Evolutionary conservation across 805 yeast species (phyloP).

Genomic region (Danielia oregonensis): DNA sequence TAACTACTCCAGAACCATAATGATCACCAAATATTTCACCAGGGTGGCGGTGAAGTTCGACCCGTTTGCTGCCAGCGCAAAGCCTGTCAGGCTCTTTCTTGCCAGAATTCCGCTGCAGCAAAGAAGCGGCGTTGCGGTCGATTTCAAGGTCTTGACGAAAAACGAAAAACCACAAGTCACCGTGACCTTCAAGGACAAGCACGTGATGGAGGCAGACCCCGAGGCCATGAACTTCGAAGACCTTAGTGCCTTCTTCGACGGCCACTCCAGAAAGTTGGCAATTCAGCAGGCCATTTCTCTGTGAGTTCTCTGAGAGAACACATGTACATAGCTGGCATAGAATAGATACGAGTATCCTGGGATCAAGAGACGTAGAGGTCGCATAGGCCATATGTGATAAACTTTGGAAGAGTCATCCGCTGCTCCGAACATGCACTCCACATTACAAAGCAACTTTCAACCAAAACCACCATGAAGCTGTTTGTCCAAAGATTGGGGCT

Average conservation of each 20-base stretch:
- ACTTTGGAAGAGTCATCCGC: no score
- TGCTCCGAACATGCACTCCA: no score
- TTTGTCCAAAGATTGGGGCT: conserved; percentile 21
- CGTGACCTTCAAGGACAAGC: conserved; percentile 80
- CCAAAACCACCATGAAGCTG: no score
- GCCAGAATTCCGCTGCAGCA: conserved; percentile 76
- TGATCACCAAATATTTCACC: conserved; percentile 90
- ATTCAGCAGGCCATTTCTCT: conserved; percentile 65
- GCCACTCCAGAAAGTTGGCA: conserved; percentile 76
- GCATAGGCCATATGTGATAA: no score
- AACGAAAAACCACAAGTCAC: conserved; percentile 55
- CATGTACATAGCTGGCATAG: not conserved
- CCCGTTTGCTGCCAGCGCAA: conserved; percentile 68
- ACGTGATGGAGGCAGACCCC: conserved; percentile 66
- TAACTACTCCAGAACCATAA: conserved; percentile 20
- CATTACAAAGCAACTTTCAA: no score
- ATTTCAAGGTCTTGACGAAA: conserved; percentile 55
- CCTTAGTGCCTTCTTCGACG: conserved; percentile 62
- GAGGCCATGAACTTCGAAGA: conserved; percentile 52
- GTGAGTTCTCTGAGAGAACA: no score
- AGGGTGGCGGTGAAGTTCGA: conserved; percentile 73
- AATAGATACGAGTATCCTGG: no score
- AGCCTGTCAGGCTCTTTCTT: conserved; percentile 74
- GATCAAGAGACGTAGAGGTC: no score
- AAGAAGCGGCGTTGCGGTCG: conserved; percentile 55